Evolutionary conservation across 768 basidiomycete genomes (phyloP).

Genomic region (Xerocomellus dryophilus): DNA sequence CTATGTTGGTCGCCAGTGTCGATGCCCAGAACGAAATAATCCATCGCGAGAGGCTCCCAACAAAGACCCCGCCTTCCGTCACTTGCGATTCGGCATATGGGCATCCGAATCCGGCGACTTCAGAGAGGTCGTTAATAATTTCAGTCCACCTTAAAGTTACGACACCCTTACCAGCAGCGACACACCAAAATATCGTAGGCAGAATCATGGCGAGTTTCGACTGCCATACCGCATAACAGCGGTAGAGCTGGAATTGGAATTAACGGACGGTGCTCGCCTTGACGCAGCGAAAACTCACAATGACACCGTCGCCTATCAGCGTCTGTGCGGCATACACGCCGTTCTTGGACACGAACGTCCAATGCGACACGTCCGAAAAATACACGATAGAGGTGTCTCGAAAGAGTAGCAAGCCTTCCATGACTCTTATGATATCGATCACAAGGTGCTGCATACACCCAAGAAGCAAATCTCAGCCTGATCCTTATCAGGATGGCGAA

Average conservation of each 20-base stretch:
- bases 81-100: conserved; percentile 14
- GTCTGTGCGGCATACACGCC: conserved; percentile 25
- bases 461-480: not conserved
- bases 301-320: conserved; percentile 29
- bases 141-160: not conserved
- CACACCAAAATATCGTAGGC: conserved; percentile 30
- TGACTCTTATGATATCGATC: conserved; percentile 24
- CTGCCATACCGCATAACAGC: conserved; percentile 35
- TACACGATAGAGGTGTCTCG: conserved; percentile 19
- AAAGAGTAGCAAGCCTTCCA: conserved; percentile 26
- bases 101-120: conserved; percentile 22
- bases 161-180: conserved; percentile 20
- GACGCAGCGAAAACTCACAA: conserved; percentile 18
- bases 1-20: conserved; percentile 34
- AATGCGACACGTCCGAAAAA: conserved; percentile 27
- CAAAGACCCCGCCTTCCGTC: conserved; percentile 25
- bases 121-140: not conserved
- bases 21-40: conserved; percentile 33
- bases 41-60: conserved; percentile 28
- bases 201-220: conserved; percentile 25
- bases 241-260: conserved; percentile 21
- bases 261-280: not conserved
- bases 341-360: conserved; percentile 30
- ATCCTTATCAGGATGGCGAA: not conserved
- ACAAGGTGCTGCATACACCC: conserved; percentile 22